Base-by-base conservation (phyloP, 2,329 filamentous ascomycete genomes). In the Setomelanomma holmii region DNA sequence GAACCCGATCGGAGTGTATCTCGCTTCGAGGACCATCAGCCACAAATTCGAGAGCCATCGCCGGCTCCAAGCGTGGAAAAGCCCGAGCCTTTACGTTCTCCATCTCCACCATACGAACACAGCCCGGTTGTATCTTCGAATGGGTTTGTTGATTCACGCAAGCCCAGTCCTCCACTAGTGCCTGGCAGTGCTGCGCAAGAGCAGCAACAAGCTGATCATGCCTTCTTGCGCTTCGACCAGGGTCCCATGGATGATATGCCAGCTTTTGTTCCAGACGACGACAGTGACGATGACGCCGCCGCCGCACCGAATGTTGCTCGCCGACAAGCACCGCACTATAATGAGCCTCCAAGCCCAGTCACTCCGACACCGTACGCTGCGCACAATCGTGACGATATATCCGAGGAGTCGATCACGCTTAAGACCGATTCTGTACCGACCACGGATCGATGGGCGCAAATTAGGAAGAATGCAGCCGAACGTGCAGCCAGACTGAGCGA, bases 381-480 rank as follows among this genome's bases (percentile, higher is more conserved):
- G 4, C 55, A 62, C 4, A 40, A 59, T 4, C 57, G 61, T 23
- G 75, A 76, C 27, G 69, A 73, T 44, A 66, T 71, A 1, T 80
- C 78, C 1, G 77, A 79, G 48, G 67, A 75, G 11, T 78, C 77
- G 3, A 66, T 78, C 27, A 76, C 79, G n/a, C 47, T 71, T 21
- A 56, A 67, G 57, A 40, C 69, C 68, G 40, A 77, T 79, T 11
- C 72, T 68, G 30, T 43, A 12, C 74, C 67, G 17, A 63, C 68
- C 24, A 82, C 89, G 59, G 93, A 97, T 71, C 87, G 93, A 48
- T 99, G 95, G 95, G 93, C 93, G 1, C 91, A 96, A 75, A 97
- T 98, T 62, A 86, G 93, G 61, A 93, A 93, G 81, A 97, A 97
- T 67, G 95, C 95, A 10, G 92, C 92, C 3, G 89, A 95, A 56